Evolutionary conservation across 2,329 filamentous ascomycete genomes (phyloP), one percentile per base, ranked within the genome.

Genomic region (Fonsecaea pugnacius): DNA sequence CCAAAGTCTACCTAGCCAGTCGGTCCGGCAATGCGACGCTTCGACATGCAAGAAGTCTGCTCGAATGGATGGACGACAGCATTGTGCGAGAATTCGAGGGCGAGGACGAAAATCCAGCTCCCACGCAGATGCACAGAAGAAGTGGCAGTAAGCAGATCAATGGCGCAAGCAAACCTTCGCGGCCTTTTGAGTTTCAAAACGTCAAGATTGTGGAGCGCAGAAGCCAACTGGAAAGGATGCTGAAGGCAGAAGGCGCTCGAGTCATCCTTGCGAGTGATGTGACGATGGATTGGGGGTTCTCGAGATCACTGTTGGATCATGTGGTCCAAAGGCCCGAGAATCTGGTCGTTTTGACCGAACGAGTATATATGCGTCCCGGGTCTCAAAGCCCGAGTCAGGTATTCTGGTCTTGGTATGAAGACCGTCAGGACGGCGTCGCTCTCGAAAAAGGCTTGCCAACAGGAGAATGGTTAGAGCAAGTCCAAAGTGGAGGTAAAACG

Each of bases 51-150:
- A 86, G 93, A 70, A 97, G 94, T 75, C 96, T 99, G 91, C 82
- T 99, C 35, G 95, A 99, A 74, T 99, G 95, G 95, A 98, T 99
- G 93, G 93, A 98, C 74, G 93, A 97, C 73, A 89, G 88, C 63
- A 96, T 99, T 64, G 90, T 96, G 48, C 88, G 92, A 60, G 94
- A 98, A 72, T 96, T 96, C 67, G 93, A 96, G 75, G 82, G 77
- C 1, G 77, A 78, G 38, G 75, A 74, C 27, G 78, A 80, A 62
- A 73, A 72, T 58, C 40, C 58, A 4, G 71, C 72, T 6, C 64
- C 65, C 4, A 70, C 71, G 9, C 77, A 78, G 64, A 67, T 70
- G 10, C 73, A 76, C 38, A 73, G 71, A 68, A 78, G 75, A 67
- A 78, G 75, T 60, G 79, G 79, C 54, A 79, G 75, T 32, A 82